These are phyloP conservation scores for Condylostoma magnum DNA, from an alignment of 169 alveolate genomes.

Conservation along the genomic window DNA sequence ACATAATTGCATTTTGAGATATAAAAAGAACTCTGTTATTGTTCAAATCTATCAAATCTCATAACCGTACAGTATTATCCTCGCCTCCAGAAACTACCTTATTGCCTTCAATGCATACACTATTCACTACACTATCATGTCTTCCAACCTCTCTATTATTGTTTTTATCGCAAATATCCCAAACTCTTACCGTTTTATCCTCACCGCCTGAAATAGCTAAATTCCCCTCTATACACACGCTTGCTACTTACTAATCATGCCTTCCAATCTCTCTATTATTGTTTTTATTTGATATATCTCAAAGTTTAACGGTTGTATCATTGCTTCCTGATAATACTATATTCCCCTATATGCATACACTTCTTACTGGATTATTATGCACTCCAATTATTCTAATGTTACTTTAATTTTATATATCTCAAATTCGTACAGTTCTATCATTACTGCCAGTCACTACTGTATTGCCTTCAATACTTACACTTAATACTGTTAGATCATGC, in stretches of 20 bases:
- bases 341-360: neutral
- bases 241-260: neutral
- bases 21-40: too few species aligned
- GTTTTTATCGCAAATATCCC: neutral
- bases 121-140: too few species aligned
- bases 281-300: neutral
- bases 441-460: neutral
- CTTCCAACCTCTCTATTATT: too few species aligned
- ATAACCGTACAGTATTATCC: too few species aligned
- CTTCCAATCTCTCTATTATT: neutral
- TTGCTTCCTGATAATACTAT: neutral
- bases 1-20: too few species aligned
- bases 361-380: neutral
- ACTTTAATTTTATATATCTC: neutral
- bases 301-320: neutral
- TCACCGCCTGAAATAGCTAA: conserved; percentile 14
- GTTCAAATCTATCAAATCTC: too few species aligned
- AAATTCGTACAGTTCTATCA: conserved; percentile 4
- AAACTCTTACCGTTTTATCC: conserved; percentile 6
- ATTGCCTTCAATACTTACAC: neutral
- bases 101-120: too few species aligned
- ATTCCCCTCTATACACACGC: neutral
- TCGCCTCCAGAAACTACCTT: too few species aligned
- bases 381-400: neutral
- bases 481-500: neutral